Evolutionary conservation across 192 early-diverging fungal species (phyloP).

Genomic region (Coemansia aciculifera): DNA sequence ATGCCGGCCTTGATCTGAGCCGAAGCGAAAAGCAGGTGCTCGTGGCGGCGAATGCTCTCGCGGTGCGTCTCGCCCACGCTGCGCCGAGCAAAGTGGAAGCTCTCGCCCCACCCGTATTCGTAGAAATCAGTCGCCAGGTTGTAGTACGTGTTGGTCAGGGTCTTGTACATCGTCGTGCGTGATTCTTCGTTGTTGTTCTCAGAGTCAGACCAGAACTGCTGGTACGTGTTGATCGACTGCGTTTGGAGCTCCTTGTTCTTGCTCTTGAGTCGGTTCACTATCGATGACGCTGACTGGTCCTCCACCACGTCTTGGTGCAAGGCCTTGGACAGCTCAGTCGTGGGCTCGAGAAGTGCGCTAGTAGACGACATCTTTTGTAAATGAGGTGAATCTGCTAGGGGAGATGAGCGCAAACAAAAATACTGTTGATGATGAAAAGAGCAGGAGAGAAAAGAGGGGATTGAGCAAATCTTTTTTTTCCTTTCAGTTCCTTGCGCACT

Average conservation of each 20-base stretch:
- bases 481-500: neutral
- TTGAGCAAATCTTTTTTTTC: neutral
- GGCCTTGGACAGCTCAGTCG: slow-evolving; percentile 51
- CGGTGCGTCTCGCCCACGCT: slow-evolving; percentile 74
- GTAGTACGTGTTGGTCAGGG: slow-evolving; percentile 79
- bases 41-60: slow-evolving; percentile 86
- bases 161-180: slow-evolving; percentile 63
- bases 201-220: slow-evolving; percentile 67
- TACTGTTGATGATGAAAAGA: neutral
- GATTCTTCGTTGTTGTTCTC: slow-evolving; percentile 64
- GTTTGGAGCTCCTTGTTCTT: slow-evolving; percentile 71
- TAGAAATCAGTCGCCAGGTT: slow-evolving; percentile 84
- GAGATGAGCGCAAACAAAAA: neutral
- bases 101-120: slow-evolving; percentile 85
- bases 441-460: neutral
- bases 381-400: neutral
- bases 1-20: slow-evolving; percentile 68
- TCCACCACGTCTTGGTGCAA: slow-evolving; percentile 48
- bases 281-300: slow-evolving; percentile 36
- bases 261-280: slow-evolving; percentile 42
- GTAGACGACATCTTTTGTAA: slow-evolving; percentile 15
- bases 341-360: slow-evolving; percentile 44
- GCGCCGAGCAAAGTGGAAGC: slow-evolving; percentile 91
- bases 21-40: slow-evolving; percentile 80
- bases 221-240: slow-evolving; percentile 68